Conservation (phyloP, 805 yeast genomes). For the Wickerhamiella dianesei region DNA sequence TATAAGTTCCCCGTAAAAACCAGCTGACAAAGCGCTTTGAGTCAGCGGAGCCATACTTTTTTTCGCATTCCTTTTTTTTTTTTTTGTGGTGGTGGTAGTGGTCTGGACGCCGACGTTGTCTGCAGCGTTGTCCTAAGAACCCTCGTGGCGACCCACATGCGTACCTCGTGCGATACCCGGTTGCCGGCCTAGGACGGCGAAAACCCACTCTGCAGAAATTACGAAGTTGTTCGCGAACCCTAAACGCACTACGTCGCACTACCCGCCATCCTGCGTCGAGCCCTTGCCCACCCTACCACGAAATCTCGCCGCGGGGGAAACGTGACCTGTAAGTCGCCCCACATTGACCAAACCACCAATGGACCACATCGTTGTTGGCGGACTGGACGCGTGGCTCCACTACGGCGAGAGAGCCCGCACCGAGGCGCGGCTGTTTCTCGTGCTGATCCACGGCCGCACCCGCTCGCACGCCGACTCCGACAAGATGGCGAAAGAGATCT, state of each 20-base stretch:
- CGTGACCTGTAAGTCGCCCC: too few relatives aligned
- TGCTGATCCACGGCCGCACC: conserved; percentile 36
- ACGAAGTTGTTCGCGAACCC: not conserved
- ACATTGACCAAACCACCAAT: too few relatives aligned
- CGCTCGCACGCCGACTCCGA: conserved; percentile 30
- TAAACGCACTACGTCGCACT: not conserved
- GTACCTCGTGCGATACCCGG: too few relatives aligned
- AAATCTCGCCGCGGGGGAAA: too few relatives aligned
- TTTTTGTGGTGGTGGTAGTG: not conserved
- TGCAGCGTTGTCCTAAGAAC: too few relatives aligned
- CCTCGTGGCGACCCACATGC: too few relatives aligned
- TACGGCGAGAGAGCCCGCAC: conserved; percentile 25
- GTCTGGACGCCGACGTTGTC: too few relatives aligned
- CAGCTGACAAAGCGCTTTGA: not conserved
- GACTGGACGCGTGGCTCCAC: conserved; percentile 33
- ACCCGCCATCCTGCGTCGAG: too few relatives aligned
- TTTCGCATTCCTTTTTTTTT: not conserved
- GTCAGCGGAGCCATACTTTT: not conserved
- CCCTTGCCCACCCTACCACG: too few relatives aligned
- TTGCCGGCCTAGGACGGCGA: too few relatives aligned
- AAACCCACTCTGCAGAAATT: not conserved
- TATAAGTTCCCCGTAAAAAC: not conserved
- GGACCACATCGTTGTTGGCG: conserved; percentile 28
- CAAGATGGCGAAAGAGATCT: conserved; percentile 25
- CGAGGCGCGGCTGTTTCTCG: conserved; percentile 26